Evolutionary conservation across 352 stramenopile species (phyloP).

Genomic region (Phytophthora hybrid): DNA sequence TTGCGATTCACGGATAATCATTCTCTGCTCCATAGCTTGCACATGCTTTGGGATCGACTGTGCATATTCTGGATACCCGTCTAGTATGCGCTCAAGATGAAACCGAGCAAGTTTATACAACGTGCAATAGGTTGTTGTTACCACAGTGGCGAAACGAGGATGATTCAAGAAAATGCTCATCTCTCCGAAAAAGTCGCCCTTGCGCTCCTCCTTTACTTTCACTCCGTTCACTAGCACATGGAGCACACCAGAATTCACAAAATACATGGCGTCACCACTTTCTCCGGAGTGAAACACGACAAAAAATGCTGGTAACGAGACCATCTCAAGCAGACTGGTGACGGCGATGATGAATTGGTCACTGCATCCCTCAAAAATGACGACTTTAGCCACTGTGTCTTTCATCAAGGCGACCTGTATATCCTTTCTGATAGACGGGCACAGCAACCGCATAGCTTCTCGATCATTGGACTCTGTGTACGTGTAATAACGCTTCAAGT

Average conservation of each 20-base stretch:
- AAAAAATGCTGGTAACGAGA: constrained; percentile 63
- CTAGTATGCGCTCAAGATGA: constrained; percentile 60
- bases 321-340: constrained; percentile 70
- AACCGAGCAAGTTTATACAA: constrained; percentile 70
- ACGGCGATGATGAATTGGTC: constrained; percentile 74
- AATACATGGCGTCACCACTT: constrained; percentile 72
- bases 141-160: constrained; percentile 60
- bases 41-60: constrained; percentile 51
- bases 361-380: constrained; percentile 67
- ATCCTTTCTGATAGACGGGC: constrained; percentile 71
- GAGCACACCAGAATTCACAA: constrained; percentile 72
- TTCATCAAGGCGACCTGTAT: constrained; percentile 72
- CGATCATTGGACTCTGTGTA: constrained; percentile 75
- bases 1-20: constrained; percentile 45
- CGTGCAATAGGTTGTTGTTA: constrained; percentile 69
- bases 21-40: constrained; percentile 48
- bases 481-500: constrained; percentile 68
- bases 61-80: constrained; percentile 63
- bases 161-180: constrained; percentile 65
- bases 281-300: constrained; percentile 60
- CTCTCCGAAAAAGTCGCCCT: constrained; percentile 73
- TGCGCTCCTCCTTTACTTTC: constrained; percentile 68
- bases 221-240: constrained; percentile 66
- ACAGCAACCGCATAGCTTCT: constrained; percentile 65
- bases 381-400: constrained; percentile 59